Conservation (phyloP, 352 stramenopile genomes). For the Pythium folliculosum region DNA sequence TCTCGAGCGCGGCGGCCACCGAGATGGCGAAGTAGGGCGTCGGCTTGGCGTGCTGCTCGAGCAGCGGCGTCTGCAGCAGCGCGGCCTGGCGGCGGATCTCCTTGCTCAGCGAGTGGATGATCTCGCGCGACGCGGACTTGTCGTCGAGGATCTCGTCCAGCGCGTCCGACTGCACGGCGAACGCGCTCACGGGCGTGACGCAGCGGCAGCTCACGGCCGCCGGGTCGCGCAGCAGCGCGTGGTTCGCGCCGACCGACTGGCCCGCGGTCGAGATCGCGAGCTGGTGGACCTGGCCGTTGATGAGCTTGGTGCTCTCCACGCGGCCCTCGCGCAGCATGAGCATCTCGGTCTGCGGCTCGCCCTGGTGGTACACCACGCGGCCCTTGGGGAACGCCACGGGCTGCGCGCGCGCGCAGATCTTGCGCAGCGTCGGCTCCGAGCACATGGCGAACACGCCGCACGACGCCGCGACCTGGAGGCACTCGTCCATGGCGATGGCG, state of each 20-base stretch:
- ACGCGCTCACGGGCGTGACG: slow-evolving; percentile 78
- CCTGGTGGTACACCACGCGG: slow-evolving; percentile 78
- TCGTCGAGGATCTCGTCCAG: slow-evolving; percentile 80
- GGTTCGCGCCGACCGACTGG: slow-evolving; percentile 73
- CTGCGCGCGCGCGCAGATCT: slow-evolving; percentile 67
- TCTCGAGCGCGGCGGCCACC: slow-evolving; percentile 90
- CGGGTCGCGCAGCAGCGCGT: slow-evolving; percentile 78
- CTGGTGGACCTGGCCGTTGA: slow-evolving; percentile 83
- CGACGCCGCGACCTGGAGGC: slow-evolving; percentile 57
- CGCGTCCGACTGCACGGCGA: slow-evolving; percentile 64
- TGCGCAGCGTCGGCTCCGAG: slow-evolving; percentile 77
- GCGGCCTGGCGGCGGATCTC: slow-evolving; percentile 87
- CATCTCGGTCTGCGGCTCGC: slow-evolving; percentile 79
- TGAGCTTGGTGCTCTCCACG: slow-evolving; percentile 77
- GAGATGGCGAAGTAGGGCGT: slow-evolving; percentile 91
- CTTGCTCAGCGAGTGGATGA: slow-evolving; percentile 87
- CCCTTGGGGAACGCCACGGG: slow-evolving; percentile 74
- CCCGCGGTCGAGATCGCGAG: slow-evolving; percentile 53
- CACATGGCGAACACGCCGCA: slow-evolving; percentile 83
- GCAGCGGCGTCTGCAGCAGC: slow-evolving; percentile 85
- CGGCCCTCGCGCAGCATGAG: slow-evolving; percentile 68
- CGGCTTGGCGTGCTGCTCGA: slow-evolving; percentile 90
- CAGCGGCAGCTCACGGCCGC: slow-evolving; percentile 79
- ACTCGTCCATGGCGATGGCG: slow-evolving; percentile 54
- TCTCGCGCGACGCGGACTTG: slow-evolving; percentile 70